Base-by-base conservation (phyloP, 2,329 filamentous ascomycete genomes). In the Calonectria henricotiae region DNA sequence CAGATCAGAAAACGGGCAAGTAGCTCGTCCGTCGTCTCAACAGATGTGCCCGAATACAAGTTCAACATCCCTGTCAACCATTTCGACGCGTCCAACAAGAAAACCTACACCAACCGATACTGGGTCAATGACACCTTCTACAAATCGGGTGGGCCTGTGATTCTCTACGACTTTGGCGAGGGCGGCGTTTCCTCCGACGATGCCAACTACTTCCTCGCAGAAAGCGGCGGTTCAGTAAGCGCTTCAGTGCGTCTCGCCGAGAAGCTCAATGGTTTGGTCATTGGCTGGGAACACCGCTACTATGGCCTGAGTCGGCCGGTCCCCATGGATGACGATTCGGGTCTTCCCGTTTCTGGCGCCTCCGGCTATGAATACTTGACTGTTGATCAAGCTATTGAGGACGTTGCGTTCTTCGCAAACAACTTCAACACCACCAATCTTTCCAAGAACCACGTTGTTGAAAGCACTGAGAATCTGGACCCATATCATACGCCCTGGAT, bases 401-500 rank as follows among this genome's bases (percentile, higher is more conserved):
- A 81, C 49, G 67, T 78, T 41, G 74, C 75, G 5, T 76, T 77
- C 62, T 80, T 81, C 66, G 79, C 79, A 30, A 71, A 77, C 61
- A 74, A 81, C 60, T 73, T 74, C 67, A 73, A 74, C 66, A 65
- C 43, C 49, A 84, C 83, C 13, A 73, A 81, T 25, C 79, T 87
- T 15, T 80, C 83, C 1, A 86, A 85, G 65, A 84, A 85, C 65
- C 77, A 78, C 0, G 78, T 80, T 54, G 76, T 77, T 44, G 75
- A 71, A 49, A 83, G 80, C 68, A 83, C 70, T 0, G 23, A 60
- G 9, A 67, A 65, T n/a, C 39, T 74, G 13, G 71, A 85, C 47
- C 83, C 85, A 9, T 77, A 81, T 17, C 80, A 83, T 32, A 84
- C 86, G n/a, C 86, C 87, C 0, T 89, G 87, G 87, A 82, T 89